Evolutionary conservation across 805 yeast species (phyloP).

Genomic region (Ogataea methylovora): DNA sequence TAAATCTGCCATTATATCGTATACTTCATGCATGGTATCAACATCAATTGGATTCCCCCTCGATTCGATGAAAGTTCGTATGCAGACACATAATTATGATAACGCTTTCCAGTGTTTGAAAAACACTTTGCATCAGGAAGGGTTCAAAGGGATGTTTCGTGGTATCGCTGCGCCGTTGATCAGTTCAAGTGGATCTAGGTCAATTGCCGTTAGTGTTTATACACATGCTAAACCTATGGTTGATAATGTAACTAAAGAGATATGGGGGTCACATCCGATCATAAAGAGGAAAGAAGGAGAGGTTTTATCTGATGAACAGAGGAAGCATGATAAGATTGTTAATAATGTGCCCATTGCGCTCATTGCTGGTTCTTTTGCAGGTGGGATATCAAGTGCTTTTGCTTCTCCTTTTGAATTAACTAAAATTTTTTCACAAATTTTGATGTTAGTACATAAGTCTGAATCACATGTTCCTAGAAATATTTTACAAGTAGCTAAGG

Average conservation of each 20-base stretch:
- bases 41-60: constrained; percentile 76
- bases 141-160: constrained; percentile 62
- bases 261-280: constrained; percentile 10
- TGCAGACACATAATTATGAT: constrained; percentile 68
- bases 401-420: constrained; percentile 86
- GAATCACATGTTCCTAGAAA: constrained; percentile 20
- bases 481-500: constrained; percentile 36
- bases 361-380: constrained; percentile 58
- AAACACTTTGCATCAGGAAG: constrained; percentile 52
- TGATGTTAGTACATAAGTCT: constrained; percentile 32
- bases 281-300: neutral
- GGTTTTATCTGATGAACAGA: neutral
- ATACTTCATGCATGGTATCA: constrained; percentile 52
- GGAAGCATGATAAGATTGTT: constrained; percentile 11
- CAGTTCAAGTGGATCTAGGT: constrained; percentile 56
- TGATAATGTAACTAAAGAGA: constrained; percentile 4
- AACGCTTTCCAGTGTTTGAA: constrained; percentile 50
- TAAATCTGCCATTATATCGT: constrained; percentile 54
- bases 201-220: constrained; percentile 59
- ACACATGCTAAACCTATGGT: constrained; percentile 43
- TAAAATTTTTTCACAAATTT: constrained; percentile 73
- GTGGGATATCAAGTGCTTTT: constrained; percentile 52
- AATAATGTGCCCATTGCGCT: constrained; percentile 40
- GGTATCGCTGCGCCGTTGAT: constrained; percentile 72
- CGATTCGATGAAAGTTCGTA: constrained; percentile 80